These are phyloP conservation scores for Ceratocystis eucalypticola DNA, from an alignment of 2,329 filamentous ascomycete species.

Conservation along the genomic window DNA sequence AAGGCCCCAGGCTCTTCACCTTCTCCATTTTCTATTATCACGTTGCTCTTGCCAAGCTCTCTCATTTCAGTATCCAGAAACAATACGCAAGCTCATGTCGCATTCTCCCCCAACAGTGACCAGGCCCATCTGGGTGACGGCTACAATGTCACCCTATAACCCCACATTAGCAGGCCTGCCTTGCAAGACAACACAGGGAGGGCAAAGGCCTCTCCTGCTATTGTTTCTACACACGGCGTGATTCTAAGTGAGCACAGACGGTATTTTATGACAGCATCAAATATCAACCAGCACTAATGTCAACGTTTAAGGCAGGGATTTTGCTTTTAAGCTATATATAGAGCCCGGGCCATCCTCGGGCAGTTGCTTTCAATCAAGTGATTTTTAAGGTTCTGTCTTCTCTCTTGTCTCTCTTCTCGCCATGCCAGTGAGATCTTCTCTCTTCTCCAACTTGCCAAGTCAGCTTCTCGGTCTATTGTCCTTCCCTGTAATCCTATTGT, in stretches of 20 bases:
- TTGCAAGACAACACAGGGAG: background rate
- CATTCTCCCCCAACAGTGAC: background rate
- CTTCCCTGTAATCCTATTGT: background rate
- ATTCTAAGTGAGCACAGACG: background rate
- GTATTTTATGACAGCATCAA: background rate
- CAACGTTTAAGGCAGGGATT: background rate
- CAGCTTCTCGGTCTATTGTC: background rate
- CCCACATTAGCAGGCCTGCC: background rate
- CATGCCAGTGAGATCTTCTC: background rate
- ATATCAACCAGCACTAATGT: background rate
- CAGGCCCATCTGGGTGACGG: background rate
- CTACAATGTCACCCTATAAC: conserved; percentile 1
- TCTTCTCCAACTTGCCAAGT: background rate
- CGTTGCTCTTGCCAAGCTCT: background rate
- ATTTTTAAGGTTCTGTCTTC: background rate
- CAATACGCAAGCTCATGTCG: background rate
- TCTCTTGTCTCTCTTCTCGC: background rate
- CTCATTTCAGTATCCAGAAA: background rate
- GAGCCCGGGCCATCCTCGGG: background rate
- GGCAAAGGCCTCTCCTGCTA: background rate
- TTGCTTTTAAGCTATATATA: background rate
- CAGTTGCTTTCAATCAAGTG: background rate
- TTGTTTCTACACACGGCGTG: background rate
- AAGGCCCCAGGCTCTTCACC: background rate
- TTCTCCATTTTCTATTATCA: background rate